Conservation (phyloP, 2,329 filamentous ascomycete genomes). For the Fusarium ramigenum region DNA sequence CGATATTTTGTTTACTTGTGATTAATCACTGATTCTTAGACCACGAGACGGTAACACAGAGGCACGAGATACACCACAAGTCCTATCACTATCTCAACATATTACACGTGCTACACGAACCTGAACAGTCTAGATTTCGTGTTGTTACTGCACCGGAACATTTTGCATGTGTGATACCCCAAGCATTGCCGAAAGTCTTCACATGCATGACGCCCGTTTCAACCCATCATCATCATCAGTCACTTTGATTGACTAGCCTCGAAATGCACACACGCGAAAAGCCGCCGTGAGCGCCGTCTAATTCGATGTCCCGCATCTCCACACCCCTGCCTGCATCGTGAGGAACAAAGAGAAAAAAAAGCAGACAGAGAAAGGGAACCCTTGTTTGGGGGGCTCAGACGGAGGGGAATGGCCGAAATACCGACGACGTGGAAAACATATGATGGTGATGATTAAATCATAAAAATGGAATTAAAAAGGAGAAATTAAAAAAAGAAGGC, state of each 20-base stretch:
- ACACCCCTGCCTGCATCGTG: conserved; percentile 19
- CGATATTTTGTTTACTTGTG: neutral
- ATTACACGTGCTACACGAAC: conserved; percentile 18
- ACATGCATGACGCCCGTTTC: conserved; percentile 23
- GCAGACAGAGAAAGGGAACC: neutral
- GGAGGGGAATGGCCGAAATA: conserved; percentile 20
- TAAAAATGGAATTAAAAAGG: neutral
- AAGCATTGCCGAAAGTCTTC: conserved; percentile 10
- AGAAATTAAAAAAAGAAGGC: neutral
- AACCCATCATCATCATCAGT: conserved; percentile 1
- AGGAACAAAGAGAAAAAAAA: neutral
- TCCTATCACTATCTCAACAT: neutral
- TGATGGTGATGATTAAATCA: conserved; percentile 2
- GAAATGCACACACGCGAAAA: neutral
- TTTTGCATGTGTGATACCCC: neutral
- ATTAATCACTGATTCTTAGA: too few species aligned
- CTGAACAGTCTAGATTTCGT: neutral
- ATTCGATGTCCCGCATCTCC: neutral
- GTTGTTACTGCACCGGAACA: neutral
- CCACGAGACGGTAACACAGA: conserved; percentile 7
- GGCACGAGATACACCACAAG: neutral
- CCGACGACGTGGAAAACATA: conserved; percentile 3
- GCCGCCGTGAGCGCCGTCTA: conserved; percentile 20
- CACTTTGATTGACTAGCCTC: neutral
- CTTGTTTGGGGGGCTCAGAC: neutral